Base-by-base conservation (phyloP, 139 green algal genomes). In the Picochlorum costavermella region DNA sequence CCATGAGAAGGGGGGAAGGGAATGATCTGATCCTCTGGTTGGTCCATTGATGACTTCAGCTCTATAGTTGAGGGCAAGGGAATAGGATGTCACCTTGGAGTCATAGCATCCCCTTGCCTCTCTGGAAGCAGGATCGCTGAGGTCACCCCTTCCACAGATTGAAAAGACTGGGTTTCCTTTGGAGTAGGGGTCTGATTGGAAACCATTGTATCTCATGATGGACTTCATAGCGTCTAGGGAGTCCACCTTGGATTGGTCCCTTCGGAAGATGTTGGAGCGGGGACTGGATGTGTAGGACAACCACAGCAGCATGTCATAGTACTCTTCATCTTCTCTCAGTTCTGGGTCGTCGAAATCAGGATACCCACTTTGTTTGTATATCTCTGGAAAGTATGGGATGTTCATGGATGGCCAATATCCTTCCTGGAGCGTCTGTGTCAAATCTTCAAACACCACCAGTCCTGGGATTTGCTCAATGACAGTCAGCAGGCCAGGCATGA, bases 321-420 rank as follows among this genome's bases (percentile, higher is more conserved):
- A 86, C 33, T 84, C 68, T 28, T 71, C 50, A 23, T 81, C 83
- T 33, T 68, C 33, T n/a, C 12, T 40, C 6, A 53, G 20, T 45
- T 80, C 20, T 13, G 45, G 30, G 11, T 33, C 50, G 1, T 61
- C 55, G 36, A 81, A 69, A 14, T 77, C 67, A 4, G 63, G 71
- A 68, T 85, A 85, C 23, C 84, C 84, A 5, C 67, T 75, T 12
- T 37, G n/a, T 48, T 78, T 64, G 61, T 87, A 89, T 26, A 85
- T 65, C 68, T 86, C 70, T 0, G 69, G 28, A 59, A 87, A 91
- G 70, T 65, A 82, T 6, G 86, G 86, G 6, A 90, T 72, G 36
- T 92, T 92, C 78, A 84, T 88, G 25, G 68, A 81, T 3, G 86
- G 76, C 67, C 68, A 92, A 74, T 91, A 88, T 49, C 81, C 81